Percentiles rank a stretch among this genome's conserved stretches.
These are phyloP conservation scores for Pichia thaimueangensis DNA, from an alignment of 805 yeast species.

Conservation along the genomic window DNA sequence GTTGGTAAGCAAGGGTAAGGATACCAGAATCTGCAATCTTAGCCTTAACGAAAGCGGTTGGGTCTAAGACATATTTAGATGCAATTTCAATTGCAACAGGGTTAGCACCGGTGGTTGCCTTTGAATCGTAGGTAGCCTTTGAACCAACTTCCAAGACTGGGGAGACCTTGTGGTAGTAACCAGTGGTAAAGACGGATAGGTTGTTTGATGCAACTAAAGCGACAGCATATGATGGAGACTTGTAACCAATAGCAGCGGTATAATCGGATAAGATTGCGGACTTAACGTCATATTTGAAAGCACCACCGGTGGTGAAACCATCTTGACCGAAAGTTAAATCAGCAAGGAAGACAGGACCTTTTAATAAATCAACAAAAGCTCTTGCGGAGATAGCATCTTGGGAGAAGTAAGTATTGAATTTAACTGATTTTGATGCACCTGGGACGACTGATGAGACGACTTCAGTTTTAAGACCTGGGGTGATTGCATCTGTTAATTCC, in stretches of 20 bases:
- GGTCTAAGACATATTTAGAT: slow-evolving; percentile 87
- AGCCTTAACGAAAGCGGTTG: slow-evolving; percentile 87
- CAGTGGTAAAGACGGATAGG: slow-evolving; percentile 85
- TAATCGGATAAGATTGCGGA: slow-evolving; percentile 90
- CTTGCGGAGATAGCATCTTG: slow-evolving; percentile 92
- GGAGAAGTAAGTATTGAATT: slow-evolving; percentile 81
- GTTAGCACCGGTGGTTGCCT: slow-evolving; percentile 60
- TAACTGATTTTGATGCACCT: slow-evolving; percentile 77
- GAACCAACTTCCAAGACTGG: slow-evolving; percentile 95
- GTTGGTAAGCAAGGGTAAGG: slow-evolving; percentile 90
- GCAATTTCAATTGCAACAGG: slow-evolving; percentile 93
- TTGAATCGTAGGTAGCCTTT: slow-evolving; percentile 91
- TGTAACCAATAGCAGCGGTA: slow-evolving; percentile 90
- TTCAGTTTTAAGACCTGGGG: slow-evolving; percentile 94
- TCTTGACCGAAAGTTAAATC: slow-evolving; percentile 93
- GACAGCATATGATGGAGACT: slow-evolving; percentile 79
- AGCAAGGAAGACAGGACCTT: slow-evolving; percentile 94
- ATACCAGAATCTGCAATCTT: slow-evolving; percentile 95
- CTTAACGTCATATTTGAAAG: slow-evolving; percentile 92
- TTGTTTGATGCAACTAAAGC: slow-evolving; percentile 81
- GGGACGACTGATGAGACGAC: slow-evolving; percentile 84
- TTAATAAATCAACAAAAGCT: slow-evolving; percentile 89
- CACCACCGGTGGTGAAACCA: slow-evolving; percentile 95
- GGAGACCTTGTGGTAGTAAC: slow-evolving; percentile 93
- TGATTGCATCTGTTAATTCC: slow-evolving; percentile 83